These are phyloP conservation scores for Nakaseomyces delphensis DNA, from an alignment of 1,139 yeast genomes.

Conservation along the genomic window DNA sequence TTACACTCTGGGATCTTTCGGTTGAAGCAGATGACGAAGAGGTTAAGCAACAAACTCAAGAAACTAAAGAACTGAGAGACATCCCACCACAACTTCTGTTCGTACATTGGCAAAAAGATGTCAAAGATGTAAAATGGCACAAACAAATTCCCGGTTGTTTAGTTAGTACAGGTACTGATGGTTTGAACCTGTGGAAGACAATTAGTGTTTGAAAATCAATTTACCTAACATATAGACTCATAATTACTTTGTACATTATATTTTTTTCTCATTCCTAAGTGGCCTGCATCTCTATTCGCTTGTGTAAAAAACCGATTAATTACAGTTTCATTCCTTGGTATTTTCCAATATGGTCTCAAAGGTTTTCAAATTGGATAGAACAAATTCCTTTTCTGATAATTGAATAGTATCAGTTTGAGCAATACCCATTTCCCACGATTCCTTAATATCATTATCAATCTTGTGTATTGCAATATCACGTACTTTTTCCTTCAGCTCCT, in stretches of 20 bases:
- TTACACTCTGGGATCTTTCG: conserved; percentile 93
- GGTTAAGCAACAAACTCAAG: conserved; percentile 61
- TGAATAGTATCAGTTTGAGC: conserved; percentile 18
- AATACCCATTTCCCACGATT: conserved; percentile 18
- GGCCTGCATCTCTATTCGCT: conserved; percentile 1
- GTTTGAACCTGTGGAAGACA: conserved; percentile 91
- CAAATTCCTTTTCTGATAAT: conserved; percentile 15
- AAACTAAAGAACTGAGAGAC: conserved; percentile 69
- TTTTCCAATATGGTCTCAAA: conserved; percentile 11
- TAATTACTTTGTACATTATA: conserved; percentile 2
- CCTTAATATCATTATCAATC: conserved; percentile 19
- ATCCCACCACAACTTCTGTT: conserved; percentile 94
- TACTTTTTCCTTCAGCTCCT: conserved; percentile 12
- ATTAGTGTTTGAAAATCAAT: conserved; percentile 50
- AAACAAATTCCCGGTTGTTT: conserved; percentile 92
- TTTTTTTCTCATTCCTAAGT: not conserved
- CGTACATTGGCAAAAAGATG: conserved; percentile 97
- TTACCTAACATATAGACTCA: conserved; percentile 2
- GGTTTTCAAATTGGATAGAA: conserved; percentile 20
- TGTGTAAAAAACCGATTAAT: not conserved
- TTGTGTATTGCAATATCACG: conserved; percentile 22
- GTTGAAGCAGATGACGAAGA: conserved; percentile 97
- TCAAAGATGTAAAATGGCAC: conserved; percentile 98
- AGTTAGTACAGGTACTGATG: conserved; percentile 92
- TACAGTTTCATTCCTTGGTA: not conserved